A percentile compares a stretch with the other conserved stretches of the same genome.
These are phyloP conservation scores for Malassezia furfur DNA, from an alignment of 1,284 basidiomycete genomes.

Conservation along the genomic window DNA sequence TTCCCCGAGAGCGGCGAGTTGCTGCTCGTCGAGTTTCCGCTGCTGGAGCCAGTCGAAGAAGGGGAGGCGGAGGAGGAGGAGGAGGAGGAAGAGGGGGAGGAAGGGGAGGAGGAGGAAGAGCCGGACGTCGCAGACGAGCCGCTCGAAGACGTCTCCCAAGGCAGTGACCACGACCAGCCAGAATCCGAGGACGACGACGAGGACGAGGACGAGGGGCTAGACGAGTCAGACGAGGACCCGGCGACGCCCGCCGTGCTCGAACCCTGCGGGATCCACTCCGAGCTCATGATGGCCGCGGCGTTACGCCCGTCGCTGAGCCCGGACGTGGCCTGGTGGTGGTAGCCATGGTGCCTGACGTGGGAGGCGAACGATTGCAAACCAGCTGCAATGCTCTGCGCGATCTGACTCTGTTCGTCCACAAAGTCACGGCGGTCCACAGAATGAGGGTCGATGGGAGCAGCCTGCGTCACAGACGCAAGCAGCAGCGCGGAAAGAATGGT, in stretches of 20 bases:
- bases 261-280: background rate
- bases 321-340: no score
- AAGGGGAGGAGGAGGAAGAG: background rate
- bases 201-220: background rate
- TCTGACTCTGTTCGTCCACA: background rate
- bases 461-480: conserved; percentile 4
- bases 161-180: background rate
- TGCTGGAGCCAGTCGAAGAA: conserved; percentile 1
- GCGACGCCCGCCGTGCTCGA: background rate
- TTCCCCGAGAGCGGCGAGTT: background rate
- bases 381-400: background rate
- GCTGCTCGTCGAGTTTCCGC: background rate
- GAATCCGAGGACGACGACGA: background rate
- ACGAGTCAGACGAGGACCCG: background rate
- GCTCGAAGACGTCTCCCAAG: background rate
- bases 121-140: background rate
- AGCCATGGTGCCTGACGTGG: no score
- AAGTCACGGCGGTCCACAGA: background rate
- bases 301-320: background rate
- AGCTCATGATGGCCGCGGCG: background rate
- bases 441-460: background rate
- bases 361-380: background rate
- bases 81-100: background rate
- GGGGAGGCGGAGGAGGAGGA: background rate
- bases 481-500: background rate